Evolutionary conservation across 2,329 filamentous ascomycete genomes (phyloP).

Genomic region (Neurospora sp.): DNA sequence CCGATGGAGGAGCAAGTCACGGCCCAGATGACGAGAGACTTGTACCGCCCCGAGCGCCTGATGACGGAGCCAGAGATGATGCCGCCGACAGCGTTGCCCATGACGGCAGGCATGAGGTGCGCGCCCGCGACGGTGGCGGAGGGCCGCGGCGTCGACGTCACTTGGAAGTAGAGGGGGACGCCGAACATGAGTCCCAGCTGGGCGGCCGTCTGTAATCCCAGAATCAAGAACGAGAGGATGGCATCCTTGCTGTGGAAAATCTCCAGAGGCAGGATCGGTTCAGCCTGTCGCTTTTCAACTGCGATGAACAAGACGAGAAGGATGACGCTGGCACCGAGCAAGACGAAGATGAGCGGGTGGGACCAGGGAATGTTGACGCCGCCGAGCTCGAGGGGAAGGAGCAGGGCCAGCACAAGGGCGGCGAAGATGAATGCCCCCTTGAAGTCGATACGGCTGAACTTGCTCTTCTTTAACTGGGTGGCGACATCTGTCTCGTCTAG

Average conservation of each 20-base stretch:
- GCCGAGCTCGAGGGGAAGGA: slow-evolving; percentile 31
- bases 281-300: slow-evolving; percentile 29
- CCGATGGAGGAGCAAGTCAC: slow-evolving; percentile 37
- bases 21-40: slow-evolving; percentile 39
- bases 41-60: slow-evolving; percentile 50
- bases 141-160: slow-evolving; percentile 37
- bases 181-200: slow-evolving; percentile 55
- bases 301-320: slow-evolving; percentile 24
- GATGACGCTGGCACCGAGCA: slow-evolving; percentile 22
- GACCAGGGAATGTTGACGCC: slow-evolving; percentile 29
- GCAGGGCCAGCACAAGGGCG: slow-evolving; percentile 24
- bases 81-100: slow-evolving; percentile 56
- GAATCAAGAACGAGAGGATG: slow-evolving; percentile 41
- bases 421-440: slow-evolving; percentile 39
- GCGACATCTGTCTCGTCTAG: not conserved
- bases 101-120: slow-evolving; percentile 56
- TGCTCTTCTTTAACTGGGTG: slow-evolving; percentile 17
- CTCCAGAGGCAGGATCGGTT: slow-evolving; percentile 49
- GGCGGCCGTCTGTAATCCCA: slow-evolving; percentile 41
- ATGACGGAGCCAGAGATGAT: slow-evolving; percentile 49
- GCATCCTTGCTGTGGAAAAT: slow-evolving; percentile 43
- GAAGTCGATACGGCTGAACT: slow-evolving; percentile 48
- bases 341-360: slow-evolving; percentile 23
- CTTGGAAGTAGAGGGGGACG: slow-evolving; percentile 60
- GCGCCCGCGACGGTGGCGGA: slow-evolving; percentile 48